A percentile compares a stretch with the other conserved stretches of the same genome.
phyloP scores from a whole-genome alignment of 441 rosid genomes.

The Gossypium gossypioides region DNA sequence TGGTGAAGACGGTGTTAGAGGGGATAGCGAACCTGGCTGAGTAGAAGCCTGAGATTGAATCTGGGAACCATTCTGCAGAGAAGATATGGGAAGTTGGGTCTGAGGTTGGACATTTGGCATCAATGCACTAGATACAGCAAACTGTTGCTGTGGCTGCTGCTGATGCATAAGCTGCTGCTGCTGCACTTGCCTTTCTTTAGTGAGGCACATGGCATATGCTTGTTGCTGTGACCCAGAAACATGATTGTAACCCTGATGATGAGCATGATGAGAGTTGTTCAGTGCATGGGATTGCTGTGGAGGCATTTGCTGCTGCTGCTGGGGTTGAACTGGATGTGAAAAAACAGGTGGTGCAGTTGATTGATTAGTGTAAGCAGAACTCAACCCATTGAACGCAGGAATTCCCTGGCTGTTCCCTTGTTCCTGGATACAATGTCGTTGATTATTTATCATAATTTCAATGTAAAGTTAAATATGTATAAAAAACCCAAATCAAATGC shows the following conservation, averaged over 20 bases:
- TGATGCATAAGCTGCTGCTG: constrained; percentile 58
- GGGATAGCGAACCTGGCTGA: constrained; percentile 45
- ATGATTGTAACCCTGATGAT: constrained; percentile 61
- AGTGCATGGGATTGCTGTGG: constrained; percentile 58
- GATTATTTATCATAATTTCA: not conserved
- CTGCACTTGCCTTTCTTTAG: constrained; percentile 70
- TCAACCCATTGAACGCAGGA: constrained; percentile 59
- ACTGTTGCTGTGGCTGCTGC: constrained; percentile 30
- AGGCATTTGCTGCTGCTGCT: constrained; percentile 63
- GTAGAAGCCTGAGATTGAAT: constrained; percentile 56
- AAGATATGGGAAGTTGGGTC: constrained; percentile 57
- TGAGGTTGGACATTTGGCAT: constrained; percentile 58
- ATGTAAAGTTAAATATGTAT: not conserved
- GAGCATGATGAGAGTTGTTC: constrained; percentile 49
- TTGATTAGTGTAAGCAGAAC: constrained; percentile 62
- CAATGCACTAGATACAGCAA: constrained; percentile 48
- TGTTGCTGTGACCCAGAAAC: constrained; percentile 59
- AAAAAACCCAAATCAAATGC: not conserved
- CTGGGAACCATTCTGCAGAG: constrained; percentile 60
- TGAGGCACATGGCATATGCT: constrained; percentile 49
- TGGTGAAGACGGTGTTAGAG: constrained; percentile 46
- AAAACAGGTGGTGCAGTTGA: constrained; percentile 53
- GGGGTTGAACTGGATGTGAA: constrained; percentile 55
- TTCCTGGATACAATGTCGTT: constrained; percentile 40
- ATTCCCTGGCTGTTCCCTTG: constrained; percentile 64